Conservation (phyloP, 495 filamentous ascomycete species). For the Pseudoneurospora amorphoporcata region DNA sequence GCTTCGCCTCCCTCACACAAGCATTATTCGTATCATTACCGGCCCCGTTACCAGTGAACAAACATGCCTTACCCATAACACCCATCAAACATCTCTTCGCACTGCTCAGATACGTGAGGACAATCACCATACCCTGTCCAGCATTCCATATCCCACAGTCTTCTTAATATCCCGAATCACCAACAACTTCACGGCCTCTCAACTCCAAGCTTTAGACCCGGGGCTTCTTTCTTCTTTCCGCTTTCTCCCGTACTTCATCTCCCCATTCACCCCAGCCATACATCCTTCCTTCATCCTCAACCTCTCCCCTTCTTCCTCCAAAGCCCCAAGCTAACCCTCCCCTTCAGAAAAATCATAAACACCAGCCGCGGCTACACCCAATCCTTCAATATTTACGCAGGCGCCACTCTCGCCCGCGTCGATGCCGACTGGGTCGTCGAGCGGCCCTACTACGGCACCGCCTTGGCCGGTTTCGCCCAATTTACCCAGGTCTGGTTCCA, state of each 20-base stretch:
- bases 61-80: background rate
- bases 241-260: no score
- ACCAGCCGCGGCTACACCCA: constrained; percentile 5
- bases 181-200: background rate
- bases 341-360: constrained; percentile 12
- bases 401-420: constrained; percentile 12
- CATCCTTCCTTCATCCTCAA: background rate
- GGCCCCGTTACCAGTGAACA: background rate
- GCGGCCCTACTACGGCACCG: constrained; percentile 14
- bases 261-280: no score
- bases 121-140: background rate
- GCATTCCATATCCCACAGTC: background rate
- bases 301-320: background rate
- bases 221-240: no score
- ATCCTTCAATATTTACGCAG: constrained; percentile 5
- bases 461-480: constrained; percentile 11
- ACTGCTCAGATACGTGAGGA: background rate
- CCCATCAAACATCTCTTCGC: background rate
- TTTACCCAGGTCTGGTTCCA: constrained; percentile 24
- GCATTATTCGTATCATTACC: background rate
- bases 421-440: constrained; percentile 26
- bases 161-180: background rate
- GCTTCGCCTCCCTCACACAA: background rate
- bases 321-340: background rate
- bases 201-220: background rate